Percentiles rank a stretch among this genome's conserved stretches.
Conservation (phyloP, 495 filamentous ascomycete species). For the Tuber indicum region DNA sequence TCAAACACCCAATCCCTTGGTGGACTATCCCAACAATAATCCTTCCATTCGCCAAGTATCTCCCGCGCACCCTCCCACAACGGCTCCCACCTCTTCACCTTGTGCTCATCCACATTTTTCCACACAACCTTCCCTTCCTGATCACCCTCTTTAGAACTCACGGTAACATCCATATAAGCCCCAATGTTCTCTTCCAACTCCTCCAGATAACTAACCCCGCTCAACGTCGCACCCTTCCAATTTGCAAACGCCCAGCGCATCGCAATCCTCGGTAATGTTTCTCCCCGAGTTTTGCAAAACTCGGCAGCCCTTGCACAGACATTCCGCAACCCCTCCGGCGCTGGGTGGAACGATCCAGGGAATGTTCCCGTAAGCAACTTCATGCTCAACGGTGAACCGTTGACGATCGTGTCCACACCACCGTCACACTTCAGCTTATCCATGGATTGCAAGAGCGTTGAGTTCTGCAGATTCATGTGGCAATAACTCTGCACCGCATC, state of each 20-base stretch:
- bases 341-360: constrained; percentile 80
- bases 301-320: constrained; percentile 54
- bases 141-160: constrained; percentile 5
- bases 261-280: constrained; percentile 74
- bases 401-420: constrained; percentile 76
- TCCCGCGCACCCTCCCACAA: constrained; percentile 53
- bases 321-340: constrained; percentile 61
- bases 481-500: constrained; percentile 88
- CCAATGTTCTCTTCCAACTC: constrained; percentile 49
- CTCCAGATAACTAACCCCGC: constrained; percentile 44
- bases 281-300: constrained; percentile 53
- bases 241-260: constrained; percentile 77
- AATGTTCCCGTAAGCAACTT: constrained; percentile 69
- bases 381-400: constrained; percentile 85
- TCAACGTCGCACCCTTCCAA: constrained; percentile 61
- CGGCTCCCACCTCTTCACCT: constrained; percentile 46
- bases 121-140: constrained; percentile 11
- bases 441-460: constrained; percentile 52
- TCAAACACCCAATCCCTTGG: constrained; percentile 46
- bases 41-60: constrained; percentile 55
- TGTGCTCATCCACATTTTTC: constrained; percentile 6
- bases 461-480: constrained; percentile 88
- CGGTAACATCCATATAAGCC: constrained; percentile 38
- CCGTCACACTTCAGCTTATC: constrained; percentile 57
- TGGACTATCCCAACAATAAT: constrained; percentile 60